Conservation (phyloP, 495 filamentous ascomycete genomes). For the Aspergillus hancockii region DNA sequence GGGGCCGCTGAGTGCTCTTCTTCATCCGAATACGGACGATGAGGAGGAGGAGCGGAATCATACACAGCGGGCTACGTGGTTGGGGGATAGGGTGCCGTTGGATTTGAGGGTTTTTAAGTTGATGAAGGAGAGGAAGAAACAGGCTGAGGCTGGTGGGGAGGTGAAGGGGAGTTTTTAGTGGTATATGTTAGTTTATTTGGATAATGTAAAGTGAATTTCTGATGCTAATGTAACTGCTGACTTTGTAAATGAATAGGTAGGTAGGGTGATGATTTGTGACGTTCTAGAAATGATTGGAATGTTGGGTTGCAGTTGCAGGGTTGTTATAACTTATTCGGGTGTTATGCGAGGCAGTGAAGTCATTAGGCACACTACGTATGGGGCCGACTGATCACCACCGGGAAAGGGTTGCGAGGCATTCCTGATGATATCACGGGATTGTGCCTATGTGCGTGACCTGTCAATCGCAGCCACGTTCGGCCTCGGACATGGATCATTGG, state of each 20-base stretch:
- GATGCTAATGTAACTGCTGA: not conserved
- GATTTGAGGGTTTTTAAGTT: conserved; percentile 63
- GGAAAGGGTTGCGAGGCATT: not conserved
- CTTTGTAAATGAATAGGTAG: not conserved
- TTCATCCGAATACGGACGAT: conserved; percentile 77
- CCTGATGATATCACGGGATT: conserved; percentile 9
- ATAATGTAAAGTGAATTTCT: too few species aligned
- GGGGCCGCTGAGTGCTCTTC: conserved; percentile 73
- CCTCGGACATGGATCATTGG: not conserved
- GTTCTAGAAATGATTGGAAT: not conserved
- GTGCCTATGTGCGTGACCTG: not conserved
- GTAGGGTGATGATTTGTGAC: not conserved
- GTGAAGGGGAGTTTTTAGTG: not conserved
- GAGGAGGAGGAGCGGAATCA: conserved; percentile 64
- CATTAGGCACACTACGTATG: not conserved
- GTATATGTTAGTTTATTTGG: not conserved
- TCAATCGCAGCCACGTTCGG: conserved; percentile 9
- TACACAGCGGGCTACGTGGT: conserved; percentile 80
- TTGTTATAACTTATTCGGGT: not conserved
- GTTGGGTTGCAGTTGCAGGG: conserved; percentile 5
- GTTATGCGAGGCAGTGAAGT: not conserved
- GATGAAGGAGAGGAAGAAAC: conserved; percentile 33
- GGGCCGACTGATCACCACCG: not conserved
- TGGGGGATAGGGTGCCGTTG: conserved; percentile 73
- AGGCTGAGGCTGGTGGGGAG: conserved; percentile 16